A percentile compares a stretch with the other conserved stretches of the same genome.
Evolutionary conservation across 2,329 filamentous ascomycete genomes (phyloP).

Genomic region (Paraphoma sp.): DNA sequence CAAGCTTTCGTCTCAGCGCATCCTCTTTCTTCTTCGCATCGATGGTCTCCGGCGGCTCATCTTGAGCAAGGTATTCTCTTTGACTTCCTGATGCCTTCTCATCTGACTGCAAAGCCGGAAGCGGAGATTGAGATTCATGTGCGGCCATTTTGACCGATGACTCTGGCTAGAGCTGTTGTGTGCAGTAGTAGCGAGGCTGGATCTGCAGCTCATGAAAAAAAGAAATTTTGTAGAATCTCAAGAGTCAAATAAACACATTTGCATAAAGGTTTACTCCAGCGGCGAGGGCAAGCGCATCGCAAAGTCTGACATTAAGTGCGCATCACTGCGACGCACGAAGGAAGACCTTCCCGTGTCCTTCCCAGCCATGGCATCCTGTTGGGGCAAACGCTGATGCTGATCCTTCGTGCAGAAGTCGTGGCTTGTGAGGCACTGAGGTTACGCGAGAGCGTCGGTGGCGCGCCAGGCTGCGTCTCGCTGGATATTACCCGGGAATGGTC

Average conservation of each 20-base stretch:
- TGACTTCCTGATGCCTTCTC: constrained; percentile 23
- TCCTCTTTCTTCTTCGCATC: constrained; percentile 32
- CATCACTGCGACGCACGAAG: background rate
- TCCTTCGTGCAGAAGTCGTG: no score
- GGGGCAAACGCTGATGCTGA: background rate
- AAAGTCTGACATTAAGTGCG: background rate
- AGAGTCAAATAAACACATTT: background rate
- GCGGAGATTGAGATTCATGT: constrained; percentile 6
- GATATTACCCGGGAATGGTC: background rate
- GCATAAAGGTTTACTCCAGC: background rate
- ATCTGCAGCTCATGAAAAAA: background rate
- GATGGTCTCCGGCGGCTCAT: constrained; percentile 19
- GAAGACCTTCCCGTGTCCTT: background rate
- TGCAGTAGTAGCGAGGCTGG: background rate
- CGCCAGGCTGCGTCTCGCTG: background rate
- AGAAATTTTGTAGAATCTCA: background rate
- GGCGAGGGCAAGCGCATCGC: background rate
- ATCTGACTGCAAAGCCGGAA: constrained; percentile 1
- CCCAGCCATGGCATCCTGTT: background rate
- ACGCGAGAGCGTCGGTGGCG: constrained; percentile 1
- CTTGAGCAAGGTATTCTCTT: constrained; percentile 26
- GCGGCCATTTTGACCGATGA: background rate
- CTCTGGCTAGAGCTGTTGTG: background rate
- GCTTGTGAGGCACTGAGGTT: background rate
- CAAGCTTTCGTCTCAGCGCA: constrained; percentile 38